Conservation (phyloP, 2,329 filamentous ascomycete species). For the Aureobasidium subglaciale region DNA sequence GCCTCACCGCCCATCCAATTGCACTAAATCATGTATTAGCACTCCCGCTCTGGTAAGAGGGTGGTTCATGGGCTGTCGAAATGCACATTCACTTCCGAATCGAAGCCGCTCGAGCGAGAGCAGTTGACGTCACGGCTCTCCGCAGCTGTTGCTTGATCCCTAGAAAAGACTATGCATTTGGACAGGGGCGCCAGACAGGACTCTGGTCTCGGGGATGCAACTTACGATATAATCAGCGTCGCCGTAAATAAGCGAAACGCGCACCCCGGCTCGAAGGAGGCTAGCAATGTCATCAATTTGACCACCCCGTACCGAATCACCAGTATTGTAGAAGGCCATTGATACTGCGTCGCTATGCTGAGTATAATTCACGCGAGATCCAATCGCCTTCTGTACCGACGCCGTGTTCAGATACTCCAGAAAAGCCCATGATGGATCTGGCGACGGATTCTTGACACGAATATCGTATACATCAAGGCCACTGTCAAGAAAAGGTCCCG, state of each 20-base stretch:
- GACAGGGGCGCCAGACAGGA: too few species aligned
- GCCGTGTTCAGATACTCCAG: slow-evolving; percentile 45
- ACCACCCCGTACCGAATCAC: slow-evolving; percentile 38
- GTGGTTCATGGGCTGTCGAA: too few species aligned
- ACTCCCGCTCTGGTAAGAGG: too few species aligned
- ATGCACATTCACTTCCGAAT: too few species aligned
- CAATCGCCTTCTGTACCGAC: slow-evolving; percentile 42
- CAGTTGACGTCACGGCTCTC: too few species aligned
- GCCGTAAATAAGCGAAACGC: slow-evolving; percentile 65
- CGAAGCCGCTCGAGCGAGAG: too few species aligned
- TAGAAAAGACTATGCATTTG: too few species aligned
- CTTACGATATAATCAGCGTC: slow-evolving; percentile 46
- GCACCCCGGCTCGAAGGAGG: slow-evolving; percentile 37
- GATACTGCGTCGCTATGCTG: slow-evolving; percentile 35
- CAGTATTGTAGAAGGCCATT: slow-evolving; percentile 36
- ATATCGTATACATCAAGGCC: slow-evolving; percentile 41
- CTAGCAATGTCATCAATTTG: slow-evolving; percentile 35
- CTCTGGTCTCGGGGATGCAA: too few species aligned
- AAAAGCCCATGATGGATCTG: slow-evolving; percentile 37
- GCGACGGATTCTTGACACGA: slow-evolving; percentile 29
- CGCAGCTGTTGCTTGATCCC: too few species aligned
- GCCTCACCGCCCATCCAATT: slow-evolving; percentile 70
- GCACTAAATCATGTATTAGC: slow-evolving; percentile 25
- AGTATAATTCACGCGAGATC: slow-evolving; percentile 45
- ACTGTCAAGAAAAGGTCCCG: slow-evolving; percentile 17